A percentile compares a stretch with the other conserved stretches of the same genome.
Evolutionary conservation across 495 filamentous ascomycete genomes (phyloP).

Genomic region (Aspergillus sclerotioniger): DNA sequence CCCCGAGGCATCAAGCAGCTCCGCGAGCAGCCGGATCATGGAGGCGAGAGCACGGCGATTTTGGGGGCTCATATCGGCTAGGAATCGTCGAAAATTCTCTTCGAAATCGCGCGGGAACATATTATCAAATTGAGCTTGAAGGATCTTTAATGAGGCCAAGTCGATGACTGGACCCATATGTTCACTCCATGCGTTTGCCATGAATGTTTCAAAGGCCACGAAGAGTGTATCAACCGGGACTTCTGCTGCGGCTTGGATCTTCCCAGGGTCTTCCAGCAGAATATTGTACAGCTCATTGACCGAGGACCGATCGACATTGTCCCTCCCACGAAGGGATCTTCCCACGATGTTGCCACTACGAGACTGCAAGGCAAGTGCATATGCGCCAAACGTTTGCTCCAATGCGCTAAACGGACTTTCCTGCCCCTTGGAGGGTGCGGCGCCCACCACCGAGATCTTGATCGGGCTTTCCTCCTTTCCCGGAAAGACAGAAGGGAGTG

Average conservation of each 20-base stretch:
- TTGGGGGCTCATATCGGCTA: slow-evolving; percentile 83
- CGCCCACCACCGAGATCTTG: slow-evolving; percentile 38
- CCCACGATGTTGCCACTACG: slow-evolving; percentile 85
- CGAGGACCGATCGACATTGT: slow-evolving; percentile 67
- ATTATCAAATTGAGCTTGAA: slow-evolving; percentile 74
- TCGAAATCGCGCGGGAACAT: slow-evolving; percentile 77
- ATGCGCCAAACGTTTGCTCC: slow-evolving; percentile 83
- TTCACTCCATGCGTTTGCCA: slow-evolving; percentile 82
- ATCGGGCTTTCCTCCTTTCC: slow-evolving; percentile 31
- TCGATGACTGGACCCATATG: slow-evolving; percentile 83
- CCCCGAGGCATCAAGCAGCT: slow-evolving; percentile 88
- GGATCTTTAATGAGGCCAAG: slow-evolving; percentile 56
- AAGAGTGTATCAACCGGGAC: slow-evolving; percentile 86
- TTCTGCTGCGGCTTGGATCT: slow-evolving; percentile 69
- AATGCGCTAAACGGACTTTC: slow-evolving; percentile 62
- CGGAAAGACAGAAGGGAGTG: slow-evolving; percentile 37
- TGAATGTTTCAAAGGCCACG: slow-evolving; percentile 90
- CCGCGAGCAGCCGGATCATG: slow-evolving; percentile 80
- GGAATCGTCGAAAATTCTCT: slow-evolving; percentile 72
- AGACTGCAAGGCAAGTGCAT: slow-evolving; percentile 74
- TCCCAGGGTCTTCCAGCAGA: slow-evolving; percentile 75
- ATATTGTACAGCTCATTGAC: slow-evolving; percentile 92
- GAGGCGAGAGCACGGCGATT: slow-evolving; percentile 85
- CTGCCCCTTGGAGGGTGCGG: slow-evolving; percentile 33
- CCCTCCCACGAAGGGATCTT: slow-evolving; percentile 66